Evolutionary conservation across 768 basidiomycete genomes (phyloP).

Genomic region (Rickenella mellea): DNA sequence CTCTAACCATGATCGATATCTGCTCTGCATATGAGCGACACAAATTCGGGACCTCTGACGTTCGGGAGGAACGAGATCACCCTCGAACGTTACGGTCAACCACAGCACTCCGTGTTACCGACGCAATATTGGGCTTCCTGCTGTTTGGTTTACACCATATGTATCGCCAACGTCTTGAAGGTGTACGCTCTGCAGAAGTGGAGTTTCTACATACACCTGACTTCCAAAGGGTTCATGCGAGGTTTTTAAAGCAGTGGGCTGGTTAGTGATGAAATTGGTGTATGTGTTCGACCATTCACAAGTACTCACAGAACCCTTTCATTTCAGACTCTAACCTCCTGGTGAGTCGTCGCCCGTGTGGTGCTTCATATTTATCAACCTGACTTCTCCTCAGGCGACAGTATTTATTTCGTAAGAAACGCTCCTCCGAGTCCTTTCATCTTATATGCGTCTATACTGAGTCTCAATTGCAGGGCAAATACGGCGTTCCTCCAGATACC

Average conservation of each 20-base stretch:
- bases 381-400: too few species aligned
- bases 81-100: slow-evolving; percentile 5
- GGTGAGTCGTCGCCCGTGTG: too few species aligned
- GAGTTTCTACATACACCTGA: slow-evolving; percentile 10
- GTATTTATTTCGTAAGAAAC: neutral
- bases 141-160: slow-evolving; percentile 12
- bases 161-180: slow-evolving; percentile 13
- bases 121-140: slow-evolving; percentile 10
- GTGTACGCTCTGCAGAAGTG: slow-evolving; percentile 7
- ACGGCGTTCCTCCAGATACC: neutral
- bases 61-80: slow-evolving; percentile 3
- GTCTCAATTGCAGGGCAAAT: neutral
- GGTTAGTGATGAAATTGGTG: slow-evolving; percentile 14
- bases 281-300: too few species aligned
- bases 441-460: neutral
- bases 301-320: too few species aligned
- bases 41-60: slow-evolving; percentile 8
- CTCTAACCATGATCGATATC: slow-evolving; percentile 11
- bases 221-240: slow-evolving; percentile 11
- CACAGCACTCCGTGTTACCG: slow-evolving; percentile 7
- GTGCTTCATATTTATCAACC: too few species aligned
- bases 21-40: slow-evolving; percentile 8
- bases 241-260: slow-evolving; percentile 16
- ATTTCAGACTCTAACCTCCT: too few species aligned
- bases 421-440: neutral